Evolutionary conservation across 257 asterid species (phyloP), one percentile per base, ranked within the genome.

Genomic region (Agastache rugosa): DNA sequence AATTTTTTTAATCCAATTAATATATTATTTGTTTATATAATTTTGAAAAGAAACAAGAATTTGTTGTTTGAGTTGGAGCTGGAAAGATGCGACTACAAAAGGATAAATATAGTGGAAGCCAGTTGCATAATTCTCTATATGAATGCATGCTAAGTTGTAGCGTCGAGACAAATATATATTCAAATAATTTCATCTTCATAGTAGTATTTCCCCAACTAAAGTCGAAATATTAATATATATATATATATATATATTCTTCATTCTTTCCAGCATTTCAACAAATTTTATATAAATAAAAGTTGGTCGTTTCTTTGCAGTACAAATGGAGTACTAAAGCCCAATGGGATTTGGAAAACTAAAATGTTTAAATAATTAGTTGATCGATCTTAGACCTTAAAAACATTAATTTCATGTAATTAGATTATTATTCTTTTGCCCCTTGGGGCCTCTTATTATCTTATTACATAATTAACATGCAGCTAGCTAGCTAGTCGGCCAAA

Each of bases 401-500:
- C 15, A 10, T 8, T 39, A 8, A 8, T 19, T 53, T 19, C 27
- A 8, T 9, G 2, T 53, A 19, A 11, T 53, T 20, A 0, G 60
- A 17, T 53, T 53, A 55, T 34, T 62, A 8, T 15, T 62, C 22
- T 59, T 61, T 45, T 11, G 2, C 29, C 31, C 16, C 29, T 19
- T 19, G 6, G 53, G 71, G 41, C n/a, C 19, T 42, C 58, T 61
- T 17, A 72, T 27, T 4, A 56, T 19, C 25, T 22, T 39, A 58
- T 20, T 41, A 41, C 48, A 34, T 37, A 41, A 10, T 54, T 16
- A 59, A 63, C 11, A 63, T 71, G 25, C 4, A 63, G 22, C 50
- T 34, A 63, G 22, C 50, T 34, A 63, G 15, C 23, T 34, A 14
- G 41, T 63, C 4, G 54, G 35, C 50, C 73, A 65, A 55, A 60